Conservation (phyloP, 2,329 filamentous ascomycete genomes). For the Claviceps fusiformis region DNA sequence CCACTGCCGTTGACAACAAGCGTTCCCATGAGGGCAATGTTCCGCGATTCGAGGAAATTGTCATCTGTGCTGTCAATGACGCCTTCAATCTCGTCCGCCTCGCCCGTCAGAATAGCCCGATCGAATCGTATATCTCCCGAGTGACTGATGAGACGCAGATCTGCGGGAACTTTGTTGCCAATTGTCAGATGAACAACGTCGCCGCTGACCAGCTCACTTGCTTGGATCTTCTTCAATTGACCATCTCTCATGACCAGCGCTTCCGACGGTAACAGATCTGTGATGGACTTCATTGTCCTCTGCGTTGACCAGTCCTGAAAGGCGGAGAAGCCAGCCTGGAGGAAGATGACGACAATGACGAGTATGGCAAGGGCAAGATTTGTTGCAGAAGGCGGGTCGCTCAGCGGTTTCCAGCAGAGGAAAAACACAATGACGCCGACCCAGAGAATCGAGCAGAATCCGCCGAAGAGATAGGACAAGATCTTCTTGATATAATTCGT, state of each 20-base stretch:
- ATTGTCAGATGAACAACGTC: slow-evolving; percentile 32
- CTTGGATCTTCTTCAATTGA: slow-evolving; percentile 23
- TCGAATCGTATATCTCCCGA: slow-evolving; percentile 31
- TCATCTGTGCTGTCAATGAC: slow-evolving; percentile 24
- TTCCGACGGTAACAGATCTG: slow-evolving; percentile 29
- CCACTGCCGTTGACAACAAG: slow-evolving; percentile 27
- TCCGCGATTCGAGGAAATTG: slow-evolving; percentile 29
- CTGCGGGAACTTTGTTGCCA: slow-evolving; percentile 34
- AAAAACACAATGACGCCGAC: slow-evolving; percentile 34
- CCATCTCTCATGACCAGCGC: slow-evolving; percentile 31
- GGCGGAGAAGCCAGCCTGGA: slow-evolving; percentile 31
- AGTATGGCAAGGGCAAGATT: slow-evolving; percentile 33
- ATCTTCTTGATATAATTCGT: slow-evolving; percentile 29
- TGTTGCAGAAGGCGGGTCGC: slow-evolving; percentile 26
- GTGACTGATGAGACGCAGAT: slow-evolving; percentile 27
- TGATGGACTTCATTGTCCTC: slow-evolving; percentile 33
- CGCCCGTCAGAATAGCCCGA: slow-evolving; percentile 27
- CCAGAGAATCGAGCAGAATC: slow-evolving; percentile 34
- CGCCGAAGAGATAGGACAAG: slow-evolving; percentile 30
- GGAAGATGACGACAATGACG: slow-evolving; percentile 31
- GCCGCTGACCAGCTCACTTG: slow-evolving; percentile 29
- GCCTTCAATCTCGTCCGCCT: slow-evolving; percentile 27
- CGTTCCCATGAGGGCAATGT: slow-evolving; percentile 30
- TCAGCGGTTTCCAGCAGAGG: slow-evolving; percentile 32
- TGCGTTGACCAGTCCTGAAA: slow-evolving; percentile 35